Evolutionary conservation across 2,329 filamentous ascomycete genomes (phyloP), one percentile per base, ranked within the genome.

Genomic region (Colletotrichum lentis): DNA sequence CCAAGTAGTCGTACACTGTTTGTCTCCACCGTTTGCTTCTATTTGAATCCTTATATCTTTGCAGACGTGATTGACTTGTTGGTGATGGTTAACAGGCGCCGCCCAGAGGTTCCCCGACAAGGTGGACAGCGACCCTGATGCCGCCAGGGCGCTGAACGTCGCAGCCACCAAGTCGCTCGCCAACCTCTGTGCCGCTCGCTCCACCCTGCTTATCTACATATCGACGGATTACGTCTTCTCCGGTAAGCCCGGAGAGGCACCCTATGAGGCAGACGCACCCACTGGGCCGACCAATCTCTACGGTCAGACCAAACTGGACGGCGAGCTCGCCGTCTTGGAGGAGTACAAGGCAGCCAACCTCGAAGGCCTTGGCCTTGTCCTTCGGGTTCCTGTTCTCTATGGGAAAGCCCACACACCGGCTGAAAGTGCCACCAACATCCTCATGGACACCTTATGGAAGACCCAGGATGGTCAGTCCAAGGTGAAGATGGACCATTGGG

Each of bases 101-200:
- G 94, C 94, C 53, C 94, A 97, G 78, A 89, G 93, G 70, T 96
- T 91, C 74, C 94, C 94, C 2, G 94, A 97, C 79, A 91, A 91
- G 76, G 95, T 94, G 75, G 91, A 94, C 73, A 86, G 87, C 71
- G 88, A 97, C 76, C 94, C 93, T 3, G 86, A 90, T 67, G 91
- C 88, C 62, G 92, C 93, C 3, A 86, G 86, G 69, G 85, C 85
- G 20, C 83, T 96, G 73, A 97, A 97, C 74, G 88, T 95, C 14
- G 84, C 87, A 3, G 91, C 93, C 2, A 91, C 92, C 54, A 81
- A 83, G 55, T 79, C 80, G 10, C 86, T 97, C 14, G 92, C 92
- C 11, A 78, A 82, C 47, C 83, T 88, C n/a, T 90, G 91, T 60
- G 85, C 88, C 1, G 76, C 83, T 35, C 86, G 88, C 73, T 85